Evolutionary conservation across 108 stramenopile genomes (phyloP).

Genomic region (Chaetoceros tenuissimus): DNA sequence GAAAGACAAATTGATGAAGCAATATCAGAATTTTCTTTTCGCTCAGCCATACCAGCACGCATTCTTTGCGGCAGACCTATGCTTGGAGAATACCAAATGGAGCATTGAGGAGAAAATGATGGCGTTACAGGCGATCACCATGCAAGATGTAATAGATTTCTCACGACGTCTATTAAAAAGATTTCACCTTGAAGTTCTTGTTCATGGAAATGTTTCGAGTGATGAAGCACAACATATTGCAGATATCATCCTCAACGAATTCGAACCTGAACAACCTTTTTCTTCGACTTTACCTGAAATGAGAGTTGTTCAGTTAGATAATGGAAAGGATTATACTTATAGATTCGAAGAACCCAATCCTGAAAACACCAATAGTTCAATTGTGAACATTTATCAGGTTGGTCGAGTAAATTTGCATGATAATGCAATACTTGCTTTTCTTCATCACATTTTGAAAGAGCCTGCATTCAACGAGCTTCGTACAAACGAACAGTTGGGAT

Average conservation of each 20-base stretch:
- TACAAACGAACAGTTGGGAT: constrained; percentile 87
- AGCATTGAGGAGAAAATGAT: constrained; percentile 35
- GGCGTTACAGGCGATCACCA: constrained; percentile 16
- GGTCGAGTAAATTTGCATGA: constrained; percentile 17
- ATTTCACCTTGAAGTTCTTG: constrained; percentile 42
- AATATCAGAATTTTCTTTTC: constrained; percentile 42
- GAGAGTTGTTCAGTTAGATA: constrained; percentile 49
- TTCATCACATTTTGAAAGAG: constrained; percentile 66
- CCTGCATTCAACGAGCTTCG: constrained; percentile 81
- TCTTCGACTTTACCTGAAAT: constrained; percentile 2
- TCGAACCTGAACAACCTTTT: constrained; percentile 11
- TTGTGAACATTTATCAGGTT: constrained; percentile 30
- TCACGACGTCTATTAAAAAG: constrained; percentile 25
- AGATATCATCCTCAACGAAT: constrained; percentile 7
- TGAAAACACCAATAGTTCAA: constrained; percentile 37
- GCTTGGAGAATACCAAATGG: constrained; percentile 37
- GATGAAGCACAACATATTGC: constrained; percentile 40
- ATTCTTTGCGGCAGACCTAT: constrained; percentile 38
- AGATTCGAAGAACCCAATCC: constrained; percentile 36
- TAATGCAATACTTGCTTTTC: constrained; percentile 43
- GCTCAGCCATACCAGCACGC: constrained; percentile 64
- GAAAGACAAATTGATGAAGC: constrained; percentile 32
- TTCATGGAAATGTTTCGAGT: constrained; percentile 60
- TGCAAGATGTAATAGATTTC: constrained; percentile 31
- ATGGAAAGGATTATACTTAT: constrained; percentile 21